Base-by-base conservation (phyloP, 208 protist species). In the Wallacemonas rigidus region DNA sequence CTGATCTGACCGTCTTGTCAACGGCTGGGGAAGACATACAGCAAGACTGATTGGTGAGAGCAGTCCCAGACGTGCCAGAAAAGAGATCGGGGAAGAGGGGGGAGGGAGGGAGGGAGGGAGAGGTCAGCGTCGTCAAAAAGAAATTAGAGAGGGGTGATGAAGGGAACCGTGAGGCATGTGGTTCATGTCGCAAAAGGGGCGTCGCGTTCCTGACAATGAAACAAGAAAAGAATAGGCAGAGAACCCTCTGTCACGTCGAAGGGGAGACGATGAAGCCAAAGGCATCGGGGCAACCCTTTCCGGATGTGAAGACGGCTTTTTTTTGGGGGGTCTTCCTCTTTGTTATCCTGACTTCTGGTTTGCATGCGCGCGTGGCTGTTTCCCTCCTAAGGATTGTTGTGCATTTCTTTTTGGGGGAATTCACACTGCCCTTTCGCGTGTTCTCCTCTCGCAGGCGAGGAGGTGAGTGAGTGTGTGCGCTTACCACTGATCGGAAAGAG, bases 401-500 rank as follows among this genome's bases (percentile, higher is more conserved):
- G 45, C 26, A 26, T 26, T 26, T 26, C 26, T 26, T 26, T 26
- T 26, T 26, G 26, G 26, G 26, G 26, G 26, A 53, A 15, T 15
- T 53, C 15, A n/a, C 48, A 53, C 11, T 53, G 48, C 48, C 9
- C 9, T 53, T 53, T 1, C 15, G 48, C 48, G 0, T 53, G 48
- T 15, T 53, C 48, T 9, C 48, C 48, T 53, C 48, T 53, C 48
- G 48, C 48, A 26, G 26, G 26, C 26, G 26, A 26, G 26, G 0
- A 26, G 26, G 26, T 26, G 26, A 26, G 26, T 26, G 26, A 26
- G 8, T 50, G 6, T 50, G 6, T 50, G 45, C 45, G 6, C 45
- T 62, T 14, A 89, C 84, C 81, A 87, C 65, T 81, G 79, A 63
- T 93, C 86, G 2, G 85, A 85, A 9, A 87, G 75, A 11, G 88